Evolutionary conservation across 2,329 filamentous ascomycete species (phyloP), one percentile per base, ranked within the genome.

Genomic region (Arthrinium puccinioides): DNA sequence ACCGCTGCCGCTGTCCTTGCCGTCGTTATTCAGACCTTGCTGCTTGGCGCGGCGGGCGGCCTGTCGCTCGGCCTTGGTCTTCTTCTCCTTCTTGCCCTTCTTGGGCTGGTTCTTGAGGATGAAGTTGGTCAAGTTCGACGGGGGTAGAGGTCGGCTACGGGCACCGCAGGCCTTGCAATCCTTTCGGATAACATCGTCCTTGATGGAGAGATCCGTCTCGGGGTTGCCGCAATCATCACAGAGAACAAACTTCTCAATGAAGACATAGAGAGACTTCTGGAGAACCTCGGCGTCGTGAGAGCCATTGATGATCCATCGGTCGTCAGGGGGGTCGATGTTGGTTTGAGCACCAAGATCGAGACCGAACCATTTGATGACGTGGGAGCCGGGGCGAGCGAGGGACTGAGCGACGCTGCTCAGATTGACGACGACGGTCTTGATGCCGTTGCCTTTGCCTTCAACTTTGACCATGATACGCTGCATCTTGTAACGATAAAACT

Each of bases 401-500:
- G 90, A 94, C 57, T 85, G 75, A 54, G 90, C 89, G 52, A 98
- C 88, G 60, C 86, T 94, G 75, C 82, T 87, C 60, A 98, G 70
- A 68, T 98, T 98, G 76, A 94, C 87, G 54, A 98, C 83, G 58
- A 98, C 92, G 55, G 76, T 98, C 76, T 98, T 98, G 80, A 98
- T 98, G 61, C 92, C 92, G 72, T 98, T 98, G 52, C 92, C 92
- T 70, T 98, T 98, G 69, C 92, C 92, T 72, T 98, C 92, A 56
- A 98, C 94, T 77, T 98, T 98, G 65, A 92, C 95, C 75, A 94
- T 87, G 62, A 98, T 74, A 55, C 82, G 84, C 73, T 97, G 92
- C 92, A 98, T 98, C 81, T 98, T 98, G 82, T 98, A 98, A 66
- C 92, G 92, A 74, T 98, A 98, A 81, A 96, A 98, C 70, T 84